Base-by-base conservation (phyloP, 1,284 basidiomycete genomes). In the Cryptococcus sp. region DNA sequence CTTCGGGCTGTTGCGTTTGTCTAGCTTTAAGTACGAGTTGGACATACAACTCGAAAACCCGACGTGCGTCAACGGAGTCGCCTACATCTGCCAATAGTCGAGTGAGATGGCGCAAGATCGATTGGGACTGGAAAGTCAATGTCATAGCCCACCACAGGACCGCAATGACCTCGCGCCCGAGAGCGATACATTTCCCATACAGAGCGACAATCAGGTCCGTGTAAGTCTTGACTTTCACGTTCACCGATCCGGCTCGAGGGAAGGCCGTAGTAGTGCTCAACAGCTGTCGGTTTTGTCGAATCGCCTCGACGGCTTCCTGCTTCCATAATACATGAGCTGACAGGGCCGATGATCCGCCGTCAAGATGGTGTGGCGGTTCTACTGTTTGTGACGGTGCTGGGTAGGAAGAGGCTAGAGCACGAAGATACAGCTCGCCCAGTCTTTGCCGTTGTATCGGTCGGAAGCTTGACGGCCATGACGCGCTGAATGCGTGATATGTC, bases 131-230 rank as follows among this genome's bases (percentile, higher is more conserved):
- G 81, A 96, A 95, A 0, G 93, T 96, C 22, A 92, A 83, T 19
- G 87, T 86, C 10, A 90, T 93, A 1, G 91, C 87, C 90, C 91
- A 93, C 88, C 91, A 93, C 1, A 96, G 81, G 16, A 91, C 82
- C 85, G 92, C 65, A 17, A 69, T 63, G 6, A 63, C 52, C 49
- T 66, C 52, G 55, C 52, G 55, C 3, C 58, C 54, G 25, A 68
- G 62, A 50, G 39, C 44, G 50, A 55, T 54, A 39, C 55, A 52
- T 52, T 17, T 55, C 22, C 46, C 49, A 22, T 55, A 50, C 40
- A 49, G 26, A 46, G 51, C 57, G 5, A 94, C 86, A 61, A 86
- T 87, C 8, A 89, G 79, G 70, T 94, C 91, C 2, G 88, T 86
- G 66, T 97, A 89, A 64, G 89, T 86, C 63, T 92, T 87, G 5